Percentiles rank a stretch among this genome's conserved stretches.
Conservation (phyloP, 176 grass and related monocot species). For the Avena eriantha region DNA sequence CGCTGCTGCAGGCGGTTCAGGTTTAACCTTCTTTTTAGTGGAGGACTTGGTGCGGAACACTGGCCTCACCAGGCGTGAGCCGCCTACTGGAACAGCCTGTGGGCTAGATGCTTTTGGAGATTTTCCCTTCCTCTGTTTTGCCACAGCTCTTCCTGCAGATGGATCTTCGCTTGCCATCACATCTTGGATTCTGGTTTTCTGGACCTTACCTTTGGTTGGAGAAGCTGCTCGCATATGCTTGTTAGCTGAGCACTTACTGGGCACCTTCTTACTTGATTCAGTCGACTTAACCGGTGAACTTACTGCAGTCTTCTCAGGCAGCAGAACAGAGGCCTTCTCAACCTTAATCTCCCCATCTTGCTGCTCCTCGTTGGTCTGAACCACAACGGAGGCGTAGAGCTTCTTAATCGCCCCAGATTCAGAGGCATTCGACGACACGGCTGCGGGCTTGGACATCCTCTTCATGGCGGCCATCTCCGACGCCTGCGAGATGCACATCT, state of each 20-base stretch:
- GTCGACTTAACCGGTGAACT: constrained; percentile 47
- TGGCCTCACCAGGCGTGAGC: constrained; percentile 66
- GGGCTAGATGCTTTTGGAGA: constrained; percentile 64
- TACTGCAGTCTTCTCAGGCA: constrained; percentile 52
- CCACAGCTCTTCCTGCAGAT: constrained; percentile 9
- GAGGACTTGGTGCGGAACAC: constrained; percentile 71
- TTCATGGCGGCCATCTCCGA: constrained; percentile 99
- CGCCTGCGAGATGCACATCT: constrained; percentile 94
- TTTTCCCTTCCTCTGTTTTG: constrained; percentile 75
- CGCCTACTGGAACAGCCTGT: constrained; percentile 52
- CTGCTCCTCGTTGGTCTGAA: constrained; percentile 48
- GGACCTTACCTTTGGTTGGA: constrained; percentile 50
- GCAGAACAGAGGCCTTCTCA: constrained; percentile 53
- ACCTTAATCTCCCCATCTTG: constrained; percentile 48
- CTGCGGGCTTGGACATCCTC: constrained; percentile 57
- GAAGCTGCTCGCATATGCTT: constrained; percentile 55
- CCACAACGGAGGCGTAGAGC: constrained; percentile 60
- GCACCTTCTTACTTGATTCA: constrained; percentile 35
- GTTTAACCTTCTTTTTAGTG: constrained; percentile 85
- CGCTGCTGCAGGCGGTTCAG: constrained; percentile 44
- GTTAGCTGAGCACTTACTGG: constrained; percentile 43
- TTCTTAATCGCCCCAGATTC: constrained; percentile 74
- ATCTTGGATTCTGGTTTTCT: constrained; percentile 97
- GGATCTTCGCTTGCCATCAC: constrained; percentile 61
- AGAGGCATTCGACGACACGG: constrained; percentile 27